Evolutionary conservation across 1,284 basidiomycete genomes (phyloP).

Genomic region (Rhodotorula sp.): DNA sequence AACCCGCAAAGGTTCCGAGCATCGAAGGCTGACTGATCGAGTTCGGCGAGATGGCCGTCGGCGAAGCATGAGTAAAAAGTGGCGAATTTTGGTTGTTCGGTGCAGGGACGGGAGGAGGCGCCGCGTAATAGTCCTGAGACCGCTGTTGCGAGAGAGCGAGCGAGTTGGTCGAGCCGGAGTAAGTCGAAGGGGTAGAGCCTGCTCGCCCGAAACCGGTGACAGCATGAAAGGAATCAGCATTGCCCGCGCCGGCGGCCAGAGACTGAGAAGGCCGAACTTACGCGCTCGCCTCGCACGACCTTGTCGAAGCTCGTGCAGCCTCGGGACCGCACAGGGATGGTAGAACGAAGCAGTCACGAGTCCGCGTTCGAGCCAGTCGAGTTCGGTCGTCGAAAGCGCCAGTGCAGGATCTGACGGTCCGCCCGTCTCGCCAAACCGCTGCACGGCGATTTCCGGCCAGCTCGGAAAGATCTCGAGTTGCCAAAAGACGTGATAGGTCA

Average conservation of each 20-base stretch:
- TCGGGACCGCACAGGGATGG: constrained; percentile 22
- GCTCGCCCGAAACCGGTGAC: too few species aligned
- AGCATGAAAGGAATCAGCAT: too few species aligned
- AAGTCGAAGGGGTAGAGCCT: too few species aligned
- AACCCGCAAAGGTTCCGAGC: too few species aligned
- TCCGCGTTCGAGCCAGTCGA: constrained; percentile 34
- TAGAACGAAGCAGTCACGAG: constrained; percentile 21
- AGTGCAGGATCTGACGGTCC: constrained; percentile 7
- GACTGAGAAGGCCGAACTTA: background rate
- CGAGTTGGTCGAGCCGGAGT: too few species aligned
- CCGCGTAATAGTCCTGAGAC: too few species aligned
- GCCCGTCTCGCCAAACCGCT: constrained; percentile 20
- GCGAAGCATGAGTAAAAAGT: too few species aligned
- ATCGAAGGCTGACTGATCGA: too few species aligned
- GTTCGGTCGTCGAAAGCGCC: constrained; percentile 26
- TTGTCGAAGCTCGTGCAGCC: constrained; percentile 17
- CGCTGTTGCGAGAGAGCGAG: too few species aligned
- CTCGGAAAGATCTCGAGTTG: constrained; percentile 33
- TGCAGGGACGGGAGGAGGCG: too few species aligned
- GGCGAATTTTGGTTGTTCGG: too few species aligned
- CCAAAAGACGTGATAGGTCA: constrained; percentile 31
- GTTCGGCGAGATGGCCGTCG: too few species aligned
- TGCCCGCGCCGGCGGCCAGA: background rate
- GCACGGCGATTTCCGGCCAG: constrained; percentile 22
- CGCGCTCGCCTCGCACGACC: background rate